phyloP scores from a whole-genome alignment of 2,329 filamentous ascomycete genomes.

The Pestalotiopsis sp. region DNA sequence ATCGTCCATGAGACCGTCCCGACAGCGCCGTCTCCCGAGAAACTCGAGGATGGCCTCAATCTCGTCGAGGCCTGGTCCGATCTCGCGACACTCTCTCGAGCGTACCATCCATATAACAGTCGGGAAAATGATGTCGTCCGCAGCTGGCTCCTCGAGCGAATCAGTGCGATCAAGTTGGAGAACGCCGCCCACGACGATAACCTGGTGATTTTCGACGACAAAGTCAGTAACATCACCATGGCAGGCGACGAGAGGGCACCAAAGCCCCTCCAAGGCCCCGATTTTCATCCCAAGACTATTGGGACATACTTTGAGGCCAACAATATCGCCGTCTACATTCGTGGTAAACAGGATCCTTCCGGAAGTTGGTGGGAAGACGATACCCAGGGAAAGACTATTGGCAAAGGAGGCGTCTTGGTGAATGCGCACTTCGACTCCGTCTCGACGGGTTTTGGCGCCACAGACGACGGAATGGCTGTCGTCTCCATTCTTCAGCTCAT shows the following conservation, averaged over 20 bases:
- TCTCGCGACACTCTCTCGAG: constrained; percentile 72
- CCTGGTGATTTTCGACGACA: constrained; percentile 71
- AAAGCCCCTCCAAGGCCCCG: background rate
- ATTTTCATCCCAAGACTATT: constrained; percentile 1
- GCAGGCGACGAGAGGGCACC: constrained; percentile 1
- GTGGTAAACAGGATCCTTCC: constrained; percentile 74
- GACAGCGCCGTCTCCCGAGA: constrained; percentile 49
- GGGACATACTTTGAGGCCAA: constrained; percentile 87
- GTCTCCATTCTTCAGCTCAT: constrained; percentile 85
- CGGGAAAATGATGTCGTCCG: constrained; percentile 80
- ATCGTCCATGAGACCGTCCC: constrained; percentile 79
- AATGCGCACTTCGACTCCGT: constrained; percentile 95
- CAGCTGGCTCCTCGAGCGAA: constrained; percentile 72
- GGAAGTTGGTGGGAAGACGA: constrained; percentile 72
- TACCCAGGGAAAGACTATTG: constrained; percentile 48
- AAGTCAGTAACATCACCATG: constrained; percentile 69
- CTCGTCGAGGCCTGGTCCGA: constrained; percentile 87
- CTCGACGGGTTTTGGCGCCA: constrained; percentile 88
- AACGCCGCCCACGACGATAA: constrained; percentile 54
- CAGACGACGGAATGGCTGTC: constrained; percentile 90
- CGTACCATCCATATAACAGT: constrained; percentile 89
- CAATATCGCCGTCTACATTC: constrained; percentile 91
- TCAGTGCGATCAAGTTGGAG: constrained; percentile 68
- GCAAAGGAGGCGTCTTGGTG: constrained; percentile 80
- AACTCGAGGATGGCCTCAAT: constrained; percentile 69